Evolutionary conservation across 1,284 basidiomycete genomes (phyloP).

Genomic region (Sporisorium graminicola): DNA sequence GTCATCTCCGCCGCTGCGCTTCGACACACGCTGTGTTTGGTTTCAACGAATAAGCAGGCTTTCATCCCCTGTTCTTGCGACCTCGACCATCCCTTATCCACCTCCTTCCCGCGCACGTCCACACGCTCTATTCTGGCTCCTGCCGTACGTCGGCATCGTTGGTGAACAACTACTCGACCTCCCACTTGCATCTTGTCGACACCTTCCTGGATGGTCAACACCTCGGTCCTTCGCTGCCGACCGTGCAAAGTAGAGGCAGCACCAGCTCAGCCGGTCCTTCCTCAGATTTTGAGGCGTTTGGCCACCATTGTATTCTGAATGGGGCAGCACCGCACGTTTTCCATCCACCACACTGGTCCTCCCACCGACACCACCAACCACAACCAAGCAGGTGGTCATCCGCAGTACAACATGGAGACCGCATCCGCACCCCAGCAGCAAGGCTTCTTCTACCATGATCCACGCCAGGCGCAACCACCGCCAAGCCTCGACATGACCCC

Average conservation of each 20-base stretch:
- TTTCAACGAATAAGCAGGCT: background rate
- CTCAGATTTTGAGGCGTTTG: conserved; percentile 8
- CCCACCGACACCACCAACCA: background rate
- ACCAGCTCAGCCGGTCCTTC: conserved; percentile 7
- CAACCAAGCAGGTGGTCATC: background rate
- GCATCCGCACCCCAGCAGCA: conserved; percentile 27
- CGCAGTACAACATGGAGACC: conserved; percentile 31
- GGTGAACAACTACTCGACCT: background rate
- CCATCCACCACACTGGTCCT: conserved; percentile 15
- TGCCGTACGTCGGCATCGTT: background rate
- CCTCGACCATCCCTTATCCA: background rate
- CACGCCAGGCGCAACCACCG: conserved; percentile 26
- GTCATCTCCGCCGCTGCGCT: background rate
- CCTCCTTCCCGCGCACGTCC: background rate
- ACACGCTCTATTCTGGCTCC: background rate
- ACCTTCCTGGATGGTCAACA: conserved; percentile 8
- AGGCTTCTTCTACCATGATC: conserved; percentile 41
- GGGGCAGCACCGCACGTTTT: conserved; percentile 25
- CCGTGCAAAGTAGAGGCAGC: conserved; percentile 13
- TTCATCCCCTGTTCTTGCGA: background rate
- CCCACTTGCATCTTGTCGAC: background rate
- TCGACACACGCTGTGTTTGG: background rate
- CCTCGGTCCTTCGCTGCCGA: background rate
- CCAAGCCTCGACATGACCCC: conserved; percentile 18
- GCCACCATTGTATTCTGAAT: conserved; percentile 17